Conservation (phyloP, 1,284 basidiomycete species). For the Hymenochaete sp. region DNA sequence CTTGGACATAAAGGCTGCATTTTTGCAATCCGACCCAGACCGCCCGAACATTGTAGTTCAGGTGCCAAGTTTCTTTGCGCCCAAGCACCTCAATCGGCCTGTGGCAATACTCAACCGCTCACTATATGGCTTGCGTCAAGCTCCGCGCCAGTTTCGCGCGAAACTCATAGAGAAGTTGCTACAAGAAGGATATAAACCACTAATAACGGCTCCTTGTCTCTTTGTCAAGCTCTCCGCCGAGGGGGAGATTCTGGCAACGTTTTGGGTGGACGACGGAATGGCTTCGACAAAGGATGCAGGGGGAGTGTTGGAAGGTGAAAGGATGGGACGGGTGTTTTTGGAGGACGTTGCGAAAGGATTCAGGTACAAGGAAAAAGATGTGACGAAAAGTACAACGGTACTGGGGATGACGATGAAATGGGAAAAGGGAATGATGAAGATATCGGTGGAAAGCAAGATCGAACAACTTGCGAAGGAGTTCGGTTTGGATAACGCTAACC, state of each 20-base stretch:
- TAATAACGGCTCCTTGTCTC: conserved; percentile 21
- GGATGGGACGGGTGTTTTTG: no score
- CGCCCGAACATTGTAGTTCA: conserved; percentile 24
- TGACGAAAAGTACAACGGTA: conserved; percentile 14
- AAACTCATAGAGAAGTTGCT: conserved; percentile 18
- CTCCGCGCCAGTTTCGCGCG: conserved; percentile 24
- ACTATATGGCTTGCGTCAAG: conserved; percentile 27
- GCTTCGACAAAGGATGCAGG: no score
- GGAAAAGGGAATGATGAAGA: neutral
- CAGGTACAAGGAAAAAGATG: no score
- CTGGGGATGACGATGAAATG: conserved; percentile 15
- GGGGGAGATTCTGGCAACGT: conserved; percentile 24
- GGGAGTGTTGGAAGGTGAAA: no score
- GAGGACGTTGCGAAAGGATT: no score
- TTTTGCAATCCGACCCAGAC: conserved; percentile 15
- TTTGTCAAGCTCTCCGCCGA: conserved; percentile 22
- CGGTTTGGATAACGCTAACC: conserved; percentile 2
- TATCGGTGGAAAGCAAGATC: conserved; percentile 16
- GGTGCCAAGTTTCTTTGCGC: conserved; percentile 21
- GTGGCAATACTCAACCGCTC: conserved; percentile 20
- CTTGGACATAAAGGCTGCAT: conserved; percentile 24
- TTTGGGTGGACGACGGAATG: conserved; percentile 30
- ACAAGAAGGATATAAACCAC: conserved; percentile 17
- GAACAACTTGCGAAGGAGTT: conserved; percentile 8
- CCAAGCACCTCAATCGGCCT: conserved; percentile 7